phyloP scores from a whole-genome alignment of 805 yeast species.

The Starmerella sp. region DNA sequence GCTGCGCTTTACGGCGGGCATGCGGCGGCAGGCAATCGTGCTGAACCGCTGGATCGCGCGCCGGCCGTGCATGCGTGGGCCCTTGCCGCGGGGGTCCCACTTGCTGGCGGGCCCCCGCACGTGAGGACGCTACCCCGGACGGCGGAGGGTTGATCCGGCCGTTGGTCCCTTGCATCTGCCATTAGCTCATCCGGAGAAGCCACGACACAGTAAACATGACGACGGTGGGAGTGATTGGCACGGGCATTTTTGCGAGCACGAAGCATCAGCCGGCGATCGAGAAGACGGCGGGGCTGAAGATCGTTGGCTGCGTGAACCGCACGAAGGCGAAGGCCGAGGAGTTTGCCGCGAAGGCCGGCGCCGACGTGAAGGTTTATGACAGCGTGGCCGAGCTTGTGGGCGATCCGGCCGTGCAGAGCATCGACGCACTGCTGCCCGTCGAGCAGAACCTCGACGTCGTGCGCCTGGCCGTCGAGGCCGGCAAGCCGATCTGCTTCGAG shows the following conservation, averaged over 20 bases:
- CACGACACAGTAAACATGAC: not conserved
- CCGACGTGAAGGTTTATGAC: constrained; percentile 43
- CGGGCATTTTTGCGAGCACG: constrained; percentile 66
- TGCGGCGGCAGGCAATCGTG: not conserved
- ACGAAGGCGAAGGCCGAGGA: constrained; percentile 70
- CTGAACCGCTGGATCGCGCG: not conserved
- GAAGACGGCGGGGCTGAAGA: constrained; percentile 41
- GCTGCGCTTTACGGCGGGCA: not conserved
- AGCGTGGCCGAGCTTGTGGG: constrained; percentile 51
- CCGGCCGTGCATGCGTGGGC: not conserved
- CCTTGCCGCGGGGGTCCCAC: not conserved
- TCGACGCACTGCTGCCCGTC: constrained; percentile 86
- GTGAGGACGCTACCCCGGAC: too few relatives aligned
- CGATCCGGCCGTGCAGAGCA: constrained; percentile 57
- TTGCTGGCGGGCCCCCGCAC: too few relatives aligned
- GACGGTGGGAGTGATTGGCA: constrained; percentile 21
- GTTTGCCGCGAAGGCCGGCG: constrained; percentile 46
- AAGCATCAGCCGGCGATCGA: constrained; percentile 62
- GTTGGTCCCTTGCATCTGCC: too few relatives aligned
- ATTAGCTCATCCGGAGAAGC: too few relatives aligned
- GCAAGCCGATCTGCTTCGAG: constrained; percentile 73
- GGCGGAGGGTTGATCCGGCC: too few relatives aligned
- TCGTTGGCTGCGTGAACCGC: constrained; percentile 70
- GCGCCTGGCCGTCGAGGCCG: constrained; percentile 54
- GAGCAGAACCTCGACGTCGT: constrained; percentile 63